phyloP scores from a whole-genome alignment of 306 rosid species.

The Corylus avellana region DNA sequence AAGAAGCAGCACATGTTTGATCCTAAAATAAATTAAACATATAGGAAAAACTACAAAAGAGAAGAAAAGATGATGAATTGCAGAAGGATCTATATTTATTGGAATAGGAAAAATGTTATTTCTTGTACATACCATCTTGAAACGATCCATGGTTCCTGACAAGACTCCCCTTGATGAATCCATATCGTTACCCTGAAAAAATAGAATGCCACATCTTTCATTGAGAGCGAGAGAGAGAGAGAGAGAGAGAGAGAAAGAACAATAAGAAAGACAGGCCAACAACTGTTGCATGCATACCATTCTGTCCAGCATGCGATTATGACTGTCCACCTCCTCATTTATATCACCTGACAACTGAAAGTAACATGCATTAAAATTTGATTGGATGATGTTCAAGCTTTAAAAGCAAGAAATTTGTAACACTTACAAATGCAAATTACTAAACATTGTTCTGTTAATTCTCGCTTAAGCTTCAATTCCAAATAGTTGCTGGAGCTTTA shows the following conservation, averaged over 20 bases:
- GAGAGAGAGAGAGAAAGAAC: neutral
- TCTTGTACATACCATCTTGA: slow-evolving; percentile 67
- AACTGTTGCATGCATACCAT: slow-evolving; percentile 62
- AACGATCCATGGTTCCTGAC: slow-evolving; percentile 90
- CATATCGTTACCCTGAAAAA: slow-evolving; percentile 81
- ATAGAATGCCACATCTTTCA: slow-evolving; percentile 6
- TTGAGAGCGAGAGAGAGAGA: neutral
- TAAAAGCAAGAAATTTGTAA: slow-evolving; percentile 4
- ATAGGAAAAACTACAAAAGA: neutral
- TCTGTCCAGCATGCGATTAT: slow-evolving; percentile 80
- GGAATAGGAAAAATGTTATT: slow-evolving; percentile 2
- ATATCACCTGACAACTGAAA: slow-evolving; percentile 93
- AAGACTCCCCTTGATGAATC: slow-evolving; percentile 92
- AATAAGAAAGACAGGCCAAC: neutral
- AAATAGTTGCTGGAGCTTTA: slow-evolving; percentile 19
- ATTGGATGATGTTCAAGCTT: neutral
- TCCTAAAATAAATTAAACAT: slow-evolving; percentile 1
- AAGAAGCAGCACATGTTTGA: slow-evolving; percentile 7
- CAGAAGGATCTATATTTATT: neutral
- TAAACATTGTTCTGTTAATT: slow-evolving; percentile 12
- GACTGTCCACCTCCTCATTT: slow-evolving; percentile 88
- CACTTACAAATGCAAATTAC: slow-evolving; percentile 1
- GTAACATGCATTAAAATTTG: slow-evolving; percentile 27
- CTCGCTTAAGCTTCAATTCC: slow-evolving; percentile 12
- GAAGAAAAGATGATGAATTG: neutral